phyloP scores from a whole-genome alignment of 371 early-diverging fungal species.

The Mucor mucedo region DNA sequence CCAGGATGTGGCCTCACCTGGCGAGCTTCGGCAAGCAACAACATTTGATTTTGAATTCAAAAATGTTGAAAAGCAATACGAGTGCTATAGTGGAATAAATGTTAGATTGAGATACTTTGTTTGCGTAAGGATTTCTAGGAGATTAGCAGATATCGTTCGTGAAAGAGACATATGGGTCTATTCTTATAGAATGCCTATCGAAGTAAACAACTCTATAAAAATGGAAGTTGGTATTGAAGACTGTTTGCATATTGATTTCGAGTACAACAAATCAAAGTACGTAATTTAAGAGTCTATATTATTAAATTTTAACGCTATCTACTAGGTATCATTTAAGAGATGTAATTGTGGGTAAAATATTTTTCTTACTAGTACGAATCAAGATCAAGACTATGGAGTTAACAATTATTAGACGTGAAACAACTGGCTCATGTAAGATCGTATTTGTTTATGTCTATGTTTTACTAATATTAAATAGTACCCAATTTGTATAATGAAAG shows the following conservation, averaged over 20 bases:
- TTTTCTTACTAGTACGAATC: slow-evolving; percentile 97
- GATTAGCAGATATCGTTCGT: slow-evolving; percentile 75
- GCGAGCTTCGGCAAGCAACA: not conserved
- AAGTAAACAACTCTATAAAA: slow-evolving; percentile 87
- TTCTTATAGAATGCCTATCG: slow-evolving; percentile 85
- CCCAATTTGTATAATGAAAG: slow-evolving; percentile 97
- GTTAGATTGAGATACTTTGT: slow-evolving; percentile 90
- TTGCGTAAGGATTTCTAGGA: slow-evolving; percentile 80
- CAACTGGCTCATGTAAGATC: slow-evolving; percentile 79
- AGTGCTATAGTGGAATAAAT: slow-evolving; percentile 90
- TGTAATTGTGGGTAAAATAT: slow-evolving; percentile 99
- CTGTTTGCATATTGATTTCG: slow-evolving; percentile 93
- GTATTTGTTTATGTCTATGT: not conserved
- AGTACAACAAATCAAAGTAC: slow-evolving; percentile 92
- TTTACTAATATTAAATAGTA: slow-evolving; percentile 41
- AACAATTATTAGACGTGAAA: slow-evolving; percentile 95
- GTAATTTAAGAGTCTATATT: slow-evolving; percentile 6
- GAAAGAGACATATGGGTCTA: slow-evolving; percentile 93
- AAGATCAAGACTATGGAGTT: slow-evolving; percentile 99
- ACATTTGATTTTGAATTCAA: slow-evolving; percentile 60
- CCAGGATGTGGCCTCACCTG: slow-evolving; percentile 88
- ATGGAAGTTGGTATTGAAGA: slow-evolving; percentile 98
- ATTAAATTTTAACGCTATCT: not conserved
- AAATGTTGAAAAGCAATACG: slow-evolving; percentile 92
- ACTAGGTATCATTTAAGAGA: slow-evolving; percentile 90